A percentile compares a stretch with the other conserved stretches of the same genome.
Conservation (phyloP, 192 early-diverging fungal genomes). For the Rhizoclosmatium sp. region DNA sequence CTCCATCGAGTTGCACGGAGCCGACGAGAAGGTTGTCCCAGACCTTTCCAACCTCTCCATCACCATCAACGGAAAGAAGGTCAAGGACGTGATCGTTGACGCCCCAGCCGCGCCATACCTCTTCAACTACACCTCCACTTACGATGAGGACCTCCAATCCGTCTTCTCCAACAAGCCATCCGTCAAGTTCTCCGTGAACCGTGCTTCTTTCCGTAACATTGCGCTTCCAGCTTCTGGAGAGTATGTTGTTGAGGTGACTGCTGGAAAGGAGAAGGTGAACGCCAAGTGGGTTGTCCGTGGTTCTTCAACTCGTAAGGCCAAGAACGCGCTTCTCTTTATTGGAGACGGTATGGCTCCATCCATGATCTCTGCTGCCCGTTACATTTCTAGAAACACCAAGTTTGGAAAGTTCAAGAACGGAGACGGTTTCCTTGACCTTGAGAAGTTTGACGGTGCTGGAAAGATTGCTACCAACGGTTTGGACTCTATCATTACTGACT, state of each 20-base stretch:
- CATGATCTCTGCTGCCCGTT: conserved; percentile 70
- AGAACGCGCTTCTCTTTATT: conserved; percentile 72
- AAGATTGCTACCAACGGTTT: conserved; percentile 67
- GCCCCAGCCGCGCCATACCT: conserved; percentile 29
- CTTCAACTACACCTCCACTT: conserved; percentile 62
- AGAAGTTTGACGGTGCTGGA: conserved; percentile 44
- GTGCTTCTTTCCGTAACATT: conserved; percentile 45
- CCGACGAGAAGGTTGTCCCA: conserved; percentile 29
- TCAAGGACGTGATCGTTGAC: conserved; percentile 46
- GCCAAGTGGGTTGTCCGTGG: conserved; percentile 57
- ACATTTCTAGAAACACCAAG: conserved; percentile 60
- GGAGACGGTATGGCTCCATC: conserved; percentile 68
- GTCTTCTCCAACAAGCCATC: conserved; percentile 41
- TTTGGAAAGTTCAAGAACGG: conserved; percentile 66
- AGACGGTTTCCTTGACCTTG: conserved; percentile 49
- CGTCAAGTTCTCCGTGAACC: conserved; percentile 53
- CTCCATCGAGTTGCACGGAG: conserved; percentile 67
- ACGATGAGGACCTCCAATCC: conserved; percentile 46
- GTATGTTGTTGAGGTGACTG: conserved; percentile 55
- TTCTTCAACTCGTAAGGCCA: conserved; percentile 59
- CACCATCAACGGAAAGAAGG: conserved; percentile 56
- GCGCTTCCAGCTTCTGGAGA: conserved; percentile 51
- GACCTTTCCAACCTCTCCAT: conserved; percentile 50
- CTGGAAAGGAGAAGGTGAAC: conserved; percentile 56
- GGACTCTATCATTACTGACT: conserved; percentile 71